Conservation (phyloP, 2,329 filamentous ascomycete genomes). For the Leptosphaerulina australis region DNA sequence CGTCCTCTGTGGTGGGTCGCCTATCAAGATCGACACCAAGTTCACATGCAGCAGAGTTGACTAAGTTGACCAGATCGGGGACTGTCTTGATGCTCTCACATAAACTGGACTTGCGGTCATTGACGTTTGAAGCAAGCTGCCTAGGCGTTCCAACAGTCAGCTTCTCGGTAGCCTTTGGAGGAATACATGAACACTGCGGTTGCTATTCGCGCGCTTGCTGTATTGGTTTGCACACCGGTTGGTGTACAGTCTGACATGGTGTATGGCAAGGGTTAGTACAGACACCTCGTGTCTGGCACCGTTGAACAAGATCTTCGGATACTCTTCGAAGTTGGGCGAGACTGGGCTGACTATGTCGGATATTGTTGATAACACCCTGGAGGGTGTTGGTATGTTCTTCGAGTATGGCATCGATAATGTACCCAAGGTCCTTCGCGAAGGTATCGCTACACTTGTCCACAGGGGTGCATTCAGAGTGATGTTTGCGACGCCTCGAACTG, state of each 20-base stretch:
- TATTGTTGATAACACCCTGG: slow-evolving; percentile 49
- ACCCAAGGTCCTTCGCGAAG: slow-evolving; percentile 45
- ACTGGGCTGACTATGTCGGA: slow-evolving; percentile 33
- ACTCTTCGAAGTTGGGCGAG: slow-evolving; percentile 25
- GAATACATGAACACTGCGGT: slow-evolving; percentile 18
- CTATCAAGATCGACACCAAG: slow-evolving; percentile 42
- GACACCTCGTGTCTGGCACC: slow-evolving; percentile 11
- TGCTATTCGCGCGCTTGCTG: slow-evolving; percentile 21
- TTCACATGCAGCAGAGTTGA: slow-evolving; percentile 47
- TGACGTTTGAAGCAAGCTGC: slow-evolving; percentile 39
- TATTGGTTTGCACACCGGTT: neutral
- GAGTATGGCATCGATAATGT: slow-evolving; percentile 50
- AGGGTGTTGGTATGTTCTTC: slow-evolving; percentile 49
- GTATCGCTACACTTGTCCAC: slow-evolving; percentile 32
- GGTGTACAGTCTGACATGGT: neutral
- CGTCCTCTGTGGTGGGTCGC: slow-evolving; percentile 29
- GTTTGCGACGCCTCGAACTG: slow-evolving; percentile 13
- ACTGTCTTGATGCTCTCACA: slow-evolving; percentile 37
- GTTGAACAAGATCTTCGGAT: slow-evolving; percentile 29
- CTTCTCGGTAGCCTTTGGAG: slow-evolving; percentile 33
- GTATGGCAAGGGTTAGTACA: slow-evolving; percentile 11
- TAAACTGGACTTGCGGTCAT: slow-evolving; percentile 34
- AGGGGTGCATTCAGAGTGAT: slow-evolving; percentile 24
- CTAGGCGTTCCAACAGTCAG: slow-evolving; percentile 35
- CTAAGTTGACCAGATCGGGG: slow-evolving; percentile 44